A percentile compares a stretch with the other conserved stretches of the same genome.
Conservation (phyloP, 192 early-diverging fungal genomes). For the Entrophospora sp. region DNA sequence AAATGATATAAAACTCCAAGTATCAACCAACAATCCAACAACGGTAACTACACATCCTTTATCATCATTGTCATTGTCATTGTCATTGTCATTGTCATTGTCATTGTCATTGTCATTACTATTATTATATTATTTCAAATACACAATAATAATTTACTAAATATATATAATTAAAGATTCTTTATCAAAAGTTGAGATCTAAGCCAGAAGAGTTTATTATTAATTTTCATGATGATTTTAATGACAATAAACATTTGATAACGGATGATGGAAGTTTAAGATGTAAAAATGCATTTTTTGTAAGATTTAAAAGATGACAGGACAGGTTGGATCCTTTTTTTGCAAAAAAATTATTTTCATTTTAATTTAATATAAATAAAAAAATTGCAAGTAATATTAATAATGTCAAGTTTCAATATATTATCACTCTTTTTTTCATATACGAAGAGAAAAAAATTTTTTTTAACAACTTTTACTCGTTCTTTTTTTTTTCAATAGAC, state of each 20-base stretch:
- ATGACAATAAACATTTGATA: slow-evolving; percentile 83
- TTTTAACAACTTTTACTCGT: too few relatives aligned
- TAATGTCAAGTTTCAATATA: too few relatives aligned
- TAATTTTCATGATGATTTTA: slow-evolving; percentile 89
- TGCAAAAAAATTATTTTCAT: too few relatives aligned
- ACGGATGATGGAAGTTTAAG: slow-evolving; percentile 49
- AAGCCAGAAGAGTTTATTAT: slow-evolving; percentile 89
- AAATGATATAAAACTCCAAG: slow-evolving; percentile 86
- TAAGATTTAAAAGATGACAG: slow-evolving; percentile 69
- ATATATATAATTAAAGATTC: slow-evolving; percentile 37
- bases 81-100: too few relatives aligned
- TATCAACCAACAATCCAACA: slow-evolving; percentile 84
- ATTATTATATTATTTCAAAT: background rate
- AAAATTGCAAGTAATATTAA: too few relatives aligned
- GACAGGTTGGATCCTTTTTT: too few relatives aligned
- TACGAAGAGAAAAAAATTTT: too few relatives aligned
- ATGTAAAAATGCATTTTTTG: slow-evolving; percentile 84
- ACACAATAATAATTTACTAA: slow-evolving; percentile 1
- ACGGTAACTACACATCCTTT: slow-evolving; percentile 64
- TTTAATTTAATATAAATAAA: too few relatives aligned
- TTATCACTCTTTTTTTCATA: too few relatives aligned
- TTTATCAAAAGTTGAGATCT: slow-evolving; percentile 90
- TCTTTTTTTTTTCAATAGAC: too few relatives aligned
- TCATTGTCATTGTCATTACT: background rate
- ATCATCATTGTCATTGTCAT: too few relatives aligned